Conservation (phyloP, 2,329 filamentous ascomycete species). For the Decorospora gaudefroyi region DNA sequence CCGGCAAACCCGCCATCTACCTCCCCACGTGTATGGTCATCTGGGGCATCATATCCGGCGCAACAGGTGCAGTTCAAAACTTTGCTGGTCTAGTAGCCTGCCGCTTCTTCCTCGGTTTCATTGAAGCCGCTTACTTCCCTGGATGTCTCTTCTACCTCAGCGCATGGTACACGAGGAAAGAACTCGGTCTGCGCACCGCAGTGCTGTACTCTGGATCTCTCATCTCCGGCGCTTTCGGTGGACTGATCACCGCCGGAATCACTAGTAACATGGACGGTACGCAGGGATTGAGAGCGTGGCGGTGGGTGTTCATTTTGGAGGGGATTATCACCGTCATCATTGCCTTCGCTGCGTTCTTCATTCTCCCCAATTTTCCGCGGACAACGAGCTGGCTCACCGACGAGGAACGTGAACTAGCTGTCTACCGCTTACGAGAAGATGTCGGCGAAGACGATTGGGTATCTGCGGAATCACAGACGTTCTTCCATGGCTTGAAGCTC, state of each 20-base stretch:
- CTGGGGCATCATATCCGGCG: conserved; percentile 50
- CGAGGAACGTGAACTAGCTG: conserved; percentile 47
- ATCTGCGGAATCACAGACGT: conserved; percentile 41
- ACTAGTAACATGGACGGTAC: conserved; percentile 65
- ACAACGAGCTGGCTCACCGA: conserved; percentile 49
- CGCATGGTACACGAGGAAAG: conserved; percentile 71
- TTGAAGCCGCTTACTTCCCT: conserved; percentile 59
- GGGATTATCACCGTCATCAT: conserved; percentile 67
- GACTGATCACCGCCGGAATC: conserved; percentile 64
- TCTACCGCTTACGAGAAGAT: conserved; percentile 46
- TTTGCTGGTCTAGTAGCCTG: conserved; percentile 54
- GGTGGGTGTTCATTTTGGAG: conserved; percentile 73
- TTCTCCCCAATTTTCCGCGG: conserved; percentile 70
- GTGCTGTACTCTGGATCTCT: conserved; percentile 70
- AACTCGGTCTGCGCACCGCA: conserved; percentile 67
- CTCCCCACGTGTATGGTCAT: conserved; percentile 49
- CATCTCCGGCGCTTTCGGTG: conserved; percentile 73
- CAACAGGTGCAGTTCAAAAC: conserved; percentile 49
- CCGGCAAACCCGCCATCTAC: conserved; percentile 48
- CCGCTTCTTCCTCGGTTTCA: conserved; percentile 59
- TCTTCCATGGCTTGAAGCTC: conserved; percentile 50
- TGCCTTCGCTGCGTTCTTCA: conserved; percentile 60
- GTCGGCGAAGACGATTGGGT: conserved; percentile 50
- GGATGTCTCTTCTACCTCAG: conserved; percentile 67
- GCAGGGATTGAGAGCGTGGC: conserved; percentile 64